Base-by-base conservation (phyloP, 208 protist genomes). In the Phytomonas sp. region DNA sequence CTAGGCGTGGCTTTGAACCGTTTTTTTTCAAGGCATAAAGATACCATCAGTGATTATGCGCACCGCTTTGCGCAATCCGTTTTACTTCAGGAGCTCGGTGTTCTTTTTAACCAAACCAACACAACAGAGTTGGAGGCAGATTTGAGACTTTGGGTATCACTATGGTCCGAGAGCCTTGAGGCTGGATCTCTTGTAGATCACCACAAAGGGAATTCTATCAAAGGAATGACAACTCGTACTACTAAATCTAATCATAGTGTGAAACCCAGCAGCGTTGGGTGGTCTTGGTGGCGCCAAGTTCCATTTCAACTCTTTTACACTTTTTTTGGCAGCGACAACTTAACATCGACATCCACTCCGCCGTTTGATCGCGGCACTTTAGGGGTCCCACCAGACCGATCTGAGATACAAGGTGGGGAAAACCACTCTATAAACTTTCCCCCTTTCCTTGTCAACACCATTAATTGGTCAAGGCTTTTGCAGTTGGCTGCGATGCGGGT, bases 71-170 rank as follows among this genome's bases (percentile, higher is more conserved):
- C 80, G 2, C 79, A 84, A 51, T 53, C 77, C n/a, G 36, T 68
- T 11, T 62, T 89, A 17, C 67, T 89, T 32, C 73, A 81, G 53
- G 81, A 87, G 64, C 53, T 89, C 6, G 67, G 59, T 20, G 65
- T 80, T 60, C 67, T 73, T 26, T 73, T 87, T 23, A 85, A 83
- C 56, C 53, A 87, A 23, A 81, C 79, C 33, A 87, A 89, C 71
- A 79, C 74, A 20, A 82, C 84, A 17, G 75, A 81, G 29, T 63
- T 76, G 32, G 73, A 70, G 31, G 36, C 75, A 37, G 28, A 72
- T 66, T 74, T 46, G 40, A 46, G 40, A 46, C 40, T 46, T 20
- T 46, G 40, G 40, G 40, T 46, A 20, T 20, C 40, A 1, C 40
- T 46, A 9, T 46, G 40, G 40, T 46, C 40, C 7, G 40, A 46